A percentile compares a stretch with the other conserved stretches of the same genome.
These are phyloP conservation scores for Colletotrichum sp. DNA, from an alignment of 2,329 filamentous ascomycete species.

Conservation along the genomic window DNA sequence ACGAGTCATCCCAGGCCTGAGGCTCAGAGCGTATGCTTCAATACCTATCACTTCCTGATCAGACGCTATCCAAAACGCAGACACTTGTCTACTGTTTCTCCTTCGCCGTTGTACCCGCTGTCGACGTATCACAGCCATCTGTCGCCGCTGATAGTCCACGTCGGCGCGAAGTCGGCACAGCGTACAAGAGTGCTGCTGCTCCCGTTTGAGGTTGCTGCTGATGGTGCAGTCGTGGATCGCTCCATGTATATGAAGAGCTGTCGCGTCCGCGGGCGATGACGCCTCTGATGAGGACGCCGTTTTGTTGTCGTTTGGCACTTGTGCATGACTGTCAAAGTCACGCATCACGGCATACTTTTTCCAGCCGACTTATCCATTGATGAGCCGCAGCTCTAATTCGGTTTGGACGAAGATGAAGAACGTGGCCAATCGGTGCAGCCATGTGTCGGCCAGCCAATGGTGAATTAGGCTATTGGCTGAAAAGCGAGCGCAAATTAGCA, in stretches of 20 bases:
- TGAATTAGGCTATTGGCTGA: not conserved
- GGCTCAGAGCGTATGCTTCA: not conserved
- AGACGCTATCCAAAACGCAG: conserved; percentile 9
- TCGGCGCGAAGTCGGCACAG: not conserved
- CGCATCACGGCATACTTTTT: not conserved
- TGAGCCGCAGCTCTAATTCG: not conserved
- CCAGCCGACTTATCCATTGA: not conserved
- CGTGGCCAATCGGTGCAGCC: not conserved
- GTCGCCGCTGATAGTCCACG: not conserved
- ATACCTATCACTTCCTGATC: not conserved
- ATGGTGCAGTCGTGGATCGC: not conserved
- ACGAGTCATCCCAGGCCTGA: conserved; percentile 4
- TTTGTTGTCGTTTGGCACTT: not conserved
- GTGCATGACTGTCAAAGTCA: not conserved
- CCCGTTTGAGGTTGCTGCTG: not conserved
- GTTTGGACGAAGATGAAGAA: not conserved
- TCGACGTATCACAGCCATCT: not conserved
- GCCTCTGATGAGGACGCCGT: not conserved
- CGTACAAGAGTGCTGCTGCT: not conserved
- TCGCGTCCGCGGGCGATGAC: not conserved
- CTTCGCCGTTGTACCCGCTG: not conserved
- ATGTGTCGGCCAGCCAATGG: not conserved
- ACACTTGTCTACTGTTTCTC: conserved; percentile 9
- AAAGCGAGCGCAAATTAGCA: not conserved
- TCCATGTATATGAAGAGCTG: not conserved